Conservation (phyloP, 371 early-diverging fungal genomes). For the Mucor plumbeus region DNA sequence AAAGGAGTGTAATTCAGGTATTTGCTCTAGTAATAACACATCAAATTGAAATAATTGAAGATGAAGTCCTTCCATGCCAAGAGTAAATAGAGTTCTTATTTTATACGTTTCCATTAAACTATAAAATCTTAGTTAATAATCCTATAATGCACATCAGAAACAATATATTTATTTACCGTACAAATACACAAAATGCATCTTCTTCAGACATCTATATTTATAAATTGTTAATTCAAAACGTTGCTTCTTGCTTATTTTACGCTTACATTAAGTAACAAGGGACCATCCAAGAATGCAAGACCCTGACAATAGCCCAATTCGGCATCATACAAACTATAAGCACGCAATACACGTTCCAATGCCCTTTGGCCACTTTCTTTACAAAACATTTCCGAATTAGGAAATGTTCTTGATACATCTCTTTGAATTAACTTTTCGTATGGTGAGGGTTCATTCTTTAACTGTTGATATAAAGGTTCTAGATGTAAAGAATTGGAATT, state of each 20-base stretch:
- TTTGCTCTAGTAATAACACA: constrained; percentile 71
- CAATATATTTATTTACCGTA: constrained; percentile 35
- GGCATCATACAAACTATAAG: constrained; percentile 89
- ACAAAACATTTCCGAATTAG: constrained; percentile 82
- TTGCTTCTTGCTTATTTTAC: neutral
- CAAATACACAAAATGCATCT: constrained; percentile 92
- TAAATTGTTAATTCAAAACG: no score
- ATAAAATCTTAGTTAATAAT: constrained; percentile 29
- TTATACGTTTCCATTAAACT: constrained; percentile 86
- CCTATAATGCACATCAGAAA: neutral
- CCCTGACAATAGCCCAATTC: constrained; percentile 98
- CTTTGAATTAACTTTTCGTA: constrained; percentile 90
- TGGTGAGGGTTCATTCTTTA: constrained; percentile 77
- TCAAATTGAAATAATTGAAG: constrained; percentile 88
- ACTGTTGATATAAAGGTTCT: constrained; percentile 84
- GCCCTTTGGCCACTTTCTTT: constrained; percentile 82
- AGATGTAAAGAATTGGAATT: constrained; percentile 75
- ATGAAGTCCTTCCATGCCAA: constrained; percentile 88
- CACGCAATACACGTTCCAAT: constrained; percentile 84
- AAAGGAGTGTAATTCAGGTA: constrained; percentile 81
- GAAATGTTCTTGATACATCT: constrained; percentile 93
- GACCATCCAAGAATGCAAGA: constrained; percentile 90
- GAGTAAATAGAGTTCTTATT: constrained; percentile 80
- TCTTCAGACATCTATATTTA: constrained; percentile 79
- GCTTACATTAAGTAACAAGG: constrained; percentile 84